phyloP scores from a whole-genome alignment of 768 basidiomycete species.

The Termitomyces sp. region DNA sequence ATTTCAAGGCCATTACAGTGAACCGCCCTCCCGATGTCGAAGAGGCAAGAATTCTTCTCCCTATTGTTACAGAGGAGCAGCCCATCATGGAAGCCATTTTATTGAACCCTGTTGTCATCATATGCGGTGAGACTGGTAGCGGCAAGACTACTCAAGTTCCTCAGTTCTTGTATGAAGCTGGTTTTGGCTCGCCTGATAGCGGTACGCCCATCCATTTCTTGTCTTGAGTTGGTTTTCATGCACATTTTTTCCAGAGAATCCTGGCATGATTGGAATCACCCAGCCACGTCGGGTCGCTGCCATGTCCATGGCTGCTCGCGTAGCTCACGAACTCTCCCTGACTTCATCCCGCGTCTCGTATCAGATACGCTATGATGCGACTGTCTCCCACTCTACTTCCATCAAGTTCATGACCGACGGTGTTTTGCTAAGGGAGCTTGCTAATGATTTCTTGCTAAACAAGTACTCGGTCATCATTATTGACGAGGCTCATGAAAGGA shows the following conservation, averaged over 20 bases:
- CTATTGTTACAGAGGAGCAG: constrained; percentile 92
- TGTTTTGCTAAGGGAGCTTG: constrained; percentile 88
- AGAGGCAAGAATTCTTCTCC: constrained; percentile 72
- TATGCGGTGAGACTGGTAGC: constrained; percentile 92
- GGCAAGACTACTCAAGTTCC: constrained; percentile 99
- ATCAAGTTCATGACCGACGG: constrained; percentile 99
- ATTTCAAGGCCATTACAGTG: constrained; percentile 46
- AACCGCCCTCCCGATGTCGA: constrained; percentile 66
- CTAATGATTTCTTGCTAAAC: constrained; percentile 87
- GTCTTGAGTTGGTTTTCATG: neutral
- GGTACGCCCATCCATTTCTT: constrained; percentile 40
- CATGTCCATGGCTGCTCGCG: constrained; percentile 91
- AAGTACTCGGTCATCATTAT: constrained; percentile 95
- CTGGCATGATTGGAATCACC: constrained; percentile 96
- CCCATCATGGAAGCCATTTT: constrained; percentile 89
- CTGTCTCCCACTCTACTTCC: constrained; percentile 80
- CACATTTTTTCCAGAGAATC: constrained; percentile 60
- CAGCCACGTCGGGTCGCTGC: constrained; percentile 98
- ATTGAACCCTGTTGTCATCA: constrained; percentile 80
- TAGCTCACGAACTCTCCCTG: constrained; percentile 88
- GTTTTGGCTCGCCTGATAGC: constrained; percentile 80
- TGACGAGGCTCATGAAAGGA: constrained; percentile 97
- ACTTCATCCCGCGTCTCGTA: constrained; percentile 83
- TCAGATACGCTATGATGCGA: constrained; percentile 96
- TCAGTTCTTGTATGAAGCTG: constrained; percentile 96